Evolutionary conservation across 129 eudicot species (phyloP), one percentile per base, ranked within the genome.

Genomic region (Centella asiatica): DNA sequence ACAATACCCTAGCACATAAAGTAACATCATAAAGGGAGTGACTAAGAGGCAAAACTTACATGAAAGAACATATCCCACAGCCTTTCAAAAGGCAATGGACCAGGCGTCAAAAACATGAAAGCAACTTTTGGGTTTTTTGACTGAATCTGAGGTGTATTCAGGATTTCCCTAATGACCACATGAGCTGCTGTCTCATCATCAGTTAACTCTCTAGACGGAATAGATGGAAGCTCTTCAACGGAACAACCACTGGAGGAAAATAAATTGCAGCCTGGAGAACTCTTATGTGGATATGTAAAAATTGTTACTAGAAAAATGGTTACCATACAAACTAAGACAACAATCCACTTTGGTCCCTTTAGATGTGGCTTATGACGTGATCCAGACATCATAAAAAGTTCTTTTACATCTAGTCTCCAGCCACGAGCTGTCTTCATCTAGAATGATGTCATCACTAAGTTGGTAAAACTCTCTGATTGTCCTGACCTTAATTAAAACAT

Each of bases 11-110:
- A n/a, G n/a, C 27, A 11, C 25, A 20, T 34, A 19, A 32, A 47
- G 60, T 26, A 28, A 12, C 25, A 49, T 5, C 37, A 65, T 26
- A 55, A 39, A 5, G 19, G 44, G 6, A 18, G 2, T 17, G 6
- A 39, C n/a, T n/a, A 56, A 46, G 44, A 64, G 18, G 5, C 22
- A 72, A 67, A 44, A 52, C 75, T 80, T 58, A 81, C 87, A 63
- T 78, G 76, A 65, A 82, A 82, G 76, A 82, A 82, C 67, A 78
- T 78, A 64, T 82, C 83, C 88, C 88, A 82, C 8, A 82, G 88
- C 70, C 68, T 71, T 78, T 82, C 88, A 63, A 82, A 82, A 0
- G 84, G 88, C 42, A 82, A 76, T 23, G 76, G 57, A 28, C 84
- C 88, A 31, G 83, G 88, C 34, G 83, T 82, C 65, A 82, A 51